Evolutionary conservation across 331 rosid species (phyloP), one percentile per base, ranked within the genome.

Genomic region (Cucumis variabilis): DNA sequence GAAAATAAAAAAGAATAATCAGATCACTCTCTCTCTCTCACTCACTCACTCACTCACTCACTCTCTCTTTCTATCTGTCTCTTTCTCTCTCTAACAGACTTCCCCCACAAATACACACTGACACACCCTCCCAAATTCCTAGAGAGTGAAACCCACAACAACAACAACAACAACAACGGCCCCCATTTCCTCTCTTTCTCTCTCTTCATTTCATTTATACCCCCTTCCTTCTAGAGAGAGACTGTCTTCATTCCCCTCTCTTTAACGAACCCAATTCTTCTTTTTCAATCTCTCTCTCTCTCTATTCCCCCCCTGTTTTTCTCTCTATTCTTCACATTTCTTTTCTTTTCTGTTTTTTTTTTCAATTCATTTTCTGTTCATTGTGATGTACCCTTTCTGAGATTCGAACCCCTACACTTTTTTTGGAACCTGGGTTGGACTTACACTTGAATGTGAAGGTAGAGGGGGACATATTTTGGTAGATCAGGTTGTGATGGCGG

Each of bases 401-500:
- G 90, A 86, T 92, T 91, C 69, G 91, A 75, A 90, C 86, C 92
- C 93, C 93, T 91, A 92, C 92, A 83, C 50, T 85, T 86, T 86
- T 5, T 37, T 37, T 85, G 92, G 95, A 96, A 92, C 95, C 91
- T 86, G 87, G 73, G 88, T 72, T 51, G 41, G 44, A 14, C 84
- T 84, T 83, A 89, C 92, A 90, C 89, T 91, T 97, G 98, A 94
- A 95, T 93, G 98, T 92, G 93, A 93, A 71, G 83, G 85, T 23
- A 74, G 62, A 14, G 27, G 60, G 82, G 67, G 41, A 15, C 23
- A 77, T 65, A 58, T 85, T 88, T 87, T 33, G 83, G 72, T 89
- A 94, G 99, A 96, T 97, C 99, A 91, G 93, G 62, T 81, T 55
- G 3, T 65, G 10, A 96, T 96, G 98, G 95, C 91, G 91, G 98